These are phyloP conservation scores for Trypanosoma congolense DNA, from an alignment of 208 protist species.

Conservation along the genomic window DNA sequence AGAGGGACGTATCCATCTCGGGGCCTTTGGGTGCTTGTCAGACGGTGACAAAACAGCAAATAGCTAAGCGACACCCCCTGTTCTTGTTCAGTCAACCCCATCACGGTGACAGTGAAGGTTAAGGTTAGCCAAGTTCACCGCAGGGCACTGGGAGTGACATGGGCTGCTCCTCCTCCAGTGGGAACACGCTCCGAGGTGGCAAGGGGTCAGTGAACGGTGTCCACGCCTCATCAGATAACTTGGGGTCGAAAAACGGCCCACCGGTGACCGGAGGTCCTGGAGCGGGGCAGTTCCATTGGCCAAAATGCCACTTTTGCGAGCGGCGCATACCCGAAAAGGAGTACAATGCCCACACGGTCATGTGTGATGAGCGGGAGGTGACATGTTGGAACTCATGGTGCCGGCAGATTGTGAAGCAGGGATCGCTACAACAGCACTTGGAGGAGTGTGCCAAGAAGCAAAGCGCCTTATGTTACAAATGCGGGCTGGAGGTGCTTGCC, in stretches of 20 bases:
- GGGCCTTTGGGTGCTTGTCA: too few species aligned
- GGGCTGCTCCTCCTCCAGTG: constrained; percentile 4
- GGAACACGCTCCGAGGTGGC: not conserved
- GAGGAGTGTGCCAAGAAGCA: constrained; percentile 75
- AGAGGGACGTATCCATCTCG: too few species aligned
- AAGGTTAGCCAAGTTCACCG: not conserved
- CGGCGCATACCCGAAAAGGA: constrained; percentile 63
- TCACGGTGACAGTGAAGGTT: too few species aligned
- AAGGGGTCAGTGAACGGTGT: not conserved
- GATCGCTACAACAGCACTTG: constrained; percentile 63
- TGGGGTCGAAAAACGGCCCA: too few species aligned
- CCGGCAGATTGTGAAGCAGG: constrained; percentile 72
- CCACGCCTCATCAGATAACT: too few species aligned
- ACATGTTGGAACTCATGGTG: constrained; percentile 88
- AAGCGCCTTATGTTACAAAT: constrained; percentile 74
- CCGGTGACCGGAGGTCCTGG: too few species aligned
- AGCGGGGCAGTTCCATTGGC: constrained; percentile 25
- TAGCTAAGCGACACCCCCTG: too few species aligned
- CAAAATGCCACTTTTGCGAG: constrained; percentile 71
- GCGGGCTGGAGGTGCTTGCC: constrained; percentile 57
- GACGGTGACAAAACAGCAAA: too few species aligned
- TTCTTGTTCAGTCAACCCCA: too few species aligned
- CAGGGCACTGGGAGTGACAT: not conserved
- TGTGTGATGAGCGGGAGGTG: constrained; percentile 84
- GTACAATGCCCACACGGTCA: constrained; percentile 82